These are phyloP conservation scores for Neopestalotiopsis sp. DNA, from an alignment of 2,329 filamentous ascomycete genomes.

Conservation along the genomic window DNA sequence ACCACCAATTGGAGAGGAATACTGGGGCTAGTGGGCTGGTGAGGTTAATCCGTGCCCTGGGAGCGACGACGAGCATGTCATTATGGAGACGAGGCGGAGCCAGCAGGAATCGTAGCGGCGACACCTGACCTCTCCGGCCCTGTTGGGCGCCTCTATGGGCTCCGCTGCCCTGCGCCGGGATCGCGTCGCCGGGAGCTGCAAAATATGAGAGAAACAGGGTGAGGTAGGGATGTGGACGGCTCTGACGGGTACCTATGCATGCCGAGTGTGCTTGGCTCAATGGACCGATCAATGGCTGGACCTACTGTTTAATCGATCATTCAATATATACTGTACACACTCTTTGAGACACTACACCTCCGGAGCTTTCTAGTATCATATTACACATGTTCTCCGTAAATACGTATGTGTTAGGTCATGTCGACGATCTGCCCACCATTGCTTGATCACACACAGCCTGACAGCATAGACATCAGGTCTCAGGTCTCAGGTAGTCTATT, in stretches of 20 bases:
- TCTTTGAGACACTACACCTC: neutral
- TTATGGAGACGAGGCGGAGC: slow-evolving; percentile 10
- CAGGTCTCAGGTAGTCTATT: too few relatives aligned
- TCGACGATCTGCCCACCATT: neutral
- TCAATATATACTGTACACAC: too few relatives aligned
- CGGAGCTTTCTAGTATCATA: slow-evolving; percentile 1
- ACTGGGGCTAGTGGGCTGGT: slow-evolving; percentile 3
- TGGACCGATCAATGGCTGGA: too few relatives aligned
- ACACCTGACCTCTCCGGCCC: neutral
- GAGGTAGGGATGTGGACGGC: neutral
- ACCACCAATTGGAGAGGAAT: slow-evolving; percentile 18
- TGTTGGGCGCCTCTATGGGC: slow-evolving; percentile 1
- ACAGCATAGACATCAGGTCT: too few relatives aligned
- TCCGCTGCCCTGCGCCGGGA: slow-evolving; percentile 1
- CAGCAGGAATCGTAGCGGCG: slow-evolving; percentile 1
- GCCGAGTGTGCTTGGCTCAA: too few relatives aligned
- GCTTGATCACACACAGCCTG: neutral
- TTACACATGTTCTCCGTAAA: neutral
- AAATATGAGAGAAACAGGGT: neutral
- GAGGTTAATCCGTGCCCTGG: slow-evolving; percentile 17
- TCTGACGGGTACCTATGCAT: neutral
- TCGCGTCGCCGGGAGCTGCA: neutral
- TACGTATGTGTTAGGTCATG: neutral
- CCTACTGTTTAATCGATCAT: too few relatives aligned
- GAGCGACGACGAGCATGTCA: slow-evolving; percentile 11